Percentiles rank a stretch among this genome's conserved stretches.
These are phyloP conservation scores for Solidago caesia DNA, from an alignment of 129 eudicot genomes.

Conservation along the genomic window DNA sequence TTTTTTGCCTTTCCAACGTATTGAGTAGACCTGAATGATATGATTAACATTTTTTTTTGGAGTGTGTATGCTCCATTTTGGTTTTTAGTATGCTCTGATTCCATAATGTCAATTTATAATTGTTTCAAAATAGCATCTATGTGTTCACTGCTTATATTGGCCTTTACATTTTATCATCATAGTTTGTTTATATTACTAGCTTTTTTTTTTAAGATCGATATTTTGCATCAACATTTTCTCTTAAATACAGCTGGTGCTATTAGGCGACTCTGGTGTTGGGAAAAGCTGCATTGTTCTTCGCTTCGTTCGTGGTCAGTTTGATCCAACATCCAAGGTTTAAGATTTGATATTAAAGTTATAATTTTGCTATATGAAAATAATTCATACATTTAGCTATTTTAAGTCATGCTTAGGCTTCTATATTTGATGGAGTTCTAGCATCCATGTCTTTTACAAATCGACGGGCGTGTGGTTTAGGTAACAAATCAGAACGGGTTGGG, in stretches of 20 bases:
- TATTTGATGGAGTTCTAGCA: too few species aligned
- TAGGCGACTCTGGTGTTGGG: constrained; percentile 99
- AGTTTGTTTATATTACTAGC: not conserved
- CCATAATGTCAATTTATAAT: not conserved
- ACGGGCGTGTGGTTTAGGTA: too few species aligned
- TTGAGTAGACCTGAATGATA: not conserved
- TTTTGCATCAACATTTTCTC: constrained; percentile 16
- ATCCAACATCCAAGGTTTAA: constrained; percentile 90
- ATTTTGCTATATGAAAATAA: too few species aligned
- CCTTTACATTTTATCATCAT: not conserved
- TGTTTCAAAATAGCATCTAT: not conserved
- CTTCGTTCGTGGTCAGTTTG: constrained; percentile 98
- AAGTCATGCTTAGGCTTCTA: too few species aligned
- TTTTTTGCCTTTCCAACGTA: not conserved
- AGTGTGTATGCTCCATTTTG: not conserved
- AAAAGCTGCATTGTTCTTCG: constrained; percentile 99
- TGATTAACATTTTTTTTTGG: not conserved
- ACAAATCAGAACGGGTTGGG: too few species aligned
- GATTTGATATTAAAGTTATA: not conserved
- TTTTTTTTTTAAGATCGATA: not conserved
- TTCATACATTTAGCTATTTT: too few species aligned
- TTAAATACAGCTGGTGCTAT: constrained; percentile 77
- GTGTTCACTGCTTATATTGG: not conserved
- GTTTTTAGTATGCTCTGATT: not conserved
- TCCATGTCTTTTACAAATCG: too few species aligned